Evolutionary conservation across 805 yeast genomes (phyloP).

Genomic region (Crinitomyces ghanaensis): DNA sequence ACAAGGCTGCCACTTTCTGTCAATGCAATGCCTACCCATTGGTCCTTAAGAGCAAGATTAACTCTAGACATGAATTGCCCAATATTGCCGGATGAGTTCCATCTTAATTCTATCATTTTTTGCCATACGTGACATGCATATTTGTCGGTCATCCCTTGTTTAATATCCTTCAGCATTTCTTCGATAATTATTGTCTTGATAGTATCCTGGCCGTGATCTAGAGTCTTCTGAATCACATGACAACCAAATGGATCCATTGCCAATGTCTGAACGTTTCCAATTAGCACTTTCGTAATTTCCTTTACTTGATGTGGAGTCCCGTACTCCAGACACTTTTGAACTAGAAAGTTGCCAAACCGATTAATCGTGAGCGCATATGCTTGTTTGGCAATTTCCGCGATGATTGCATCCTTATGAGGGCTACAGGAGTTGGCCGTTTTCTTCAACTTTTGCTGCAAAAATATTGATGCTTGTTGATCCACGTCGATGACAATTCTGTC

Average conservation of each 20-base stretch:
- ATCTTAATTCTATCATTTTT: conserved; percentile 29
- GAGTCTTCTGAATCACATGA: conserved; percentile 32
- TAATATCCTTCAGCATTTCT: conserved; percentile 26
- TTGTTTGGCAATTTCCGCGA: conserved; percentile 21
- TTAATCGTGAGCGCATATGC: conserved; percentile 28
- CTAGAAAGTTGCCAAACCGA: conserved; percentile 32
- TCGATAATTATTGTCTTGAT: conserved; percentile 24
- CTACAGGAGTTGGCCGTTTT: conserved; percentile 18
- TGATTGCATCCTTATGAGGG: conserved; percentile 23
- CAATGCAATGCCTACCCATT: conserved; percentile 26
- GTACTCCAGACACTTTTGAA: conserved; percentile 30
- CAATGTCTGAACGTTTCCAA: conserved; percentile 24
- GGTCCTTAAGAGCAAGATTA: conserved; percentile 23
- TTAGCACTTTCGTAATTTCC: conserved; percentile 17
- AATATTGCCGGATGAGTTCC: conserved; percentile 19
- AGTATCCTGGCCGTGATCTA: conserved; percentile 25
- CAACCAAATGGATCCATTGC: conserved; percentile 31
- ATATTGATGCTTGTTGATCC: conserved; percentile 33
- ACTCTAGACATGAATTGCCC: conserved; percentile 23
- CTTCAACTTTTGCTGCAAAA: conserved; percentile 30
- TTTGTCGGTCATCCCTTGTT: conserved; percentile 26
- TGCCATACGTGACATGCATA: conserved; percentile 37
- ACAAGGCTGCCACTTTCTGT: conserved; percentile 28
- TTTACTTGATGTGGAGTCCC: conserved; percentile 23
- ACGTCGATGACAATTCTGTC: conserved; percentile 24